These are phyloP conservation scores for Parastagonospora nodorum DNA, from an alignment of 2,329 filamentous ascomycete species.

Conservation along the genomic window DNA sequence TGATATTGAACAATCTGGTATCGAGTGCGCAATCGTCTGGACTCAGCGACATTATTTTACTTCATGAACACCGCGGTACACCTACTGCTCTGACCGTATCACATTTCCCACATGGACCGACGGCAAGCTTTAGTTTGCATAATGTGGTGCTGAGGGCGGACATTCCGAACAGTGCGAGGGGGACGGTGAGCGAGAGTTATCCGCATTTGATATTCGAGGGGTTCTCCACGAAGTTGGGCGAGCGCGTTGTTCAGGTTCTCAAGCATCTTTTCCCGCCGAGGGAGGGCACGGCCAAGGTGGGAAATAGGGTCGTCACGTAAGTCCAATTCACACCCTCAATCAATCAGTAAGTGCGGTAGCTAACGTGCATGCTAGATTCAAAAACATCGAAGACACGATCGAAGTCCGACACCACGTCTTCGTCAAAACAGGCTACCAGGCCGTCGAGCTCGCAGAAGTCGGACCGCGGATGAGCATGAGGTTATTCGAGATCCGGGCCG, in stretches of 20 bases:
- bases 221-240: conserved; percentile 80
- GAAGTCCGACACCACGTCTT: conserved; percentile 95
- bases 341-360: background rate
- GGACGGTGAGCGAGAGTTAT: conserved; percentile 89
- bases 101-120: conserved; percentile 87
- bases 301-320: conserved; percentile 80
- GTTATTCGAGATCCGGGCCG: conserved; percentile 88
- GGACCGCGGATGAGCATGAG: conserved; percentile 96
- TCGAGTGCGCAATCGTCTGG: conserved; percentile 79
- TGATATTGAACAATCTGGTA: conserved; percentile 85
- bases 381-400: conserved; percentile 85
- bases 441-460: conserved; percentile 59
- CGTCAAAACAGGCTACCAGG: conserved; percentile 87
- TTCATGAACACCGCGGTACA: conserved; percentile 87
- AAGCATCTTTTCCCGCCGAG: conserved; percentile 94
- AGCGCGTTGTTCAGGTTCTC: conserved; percentile 83
- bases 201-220: conserved; percentile 96
- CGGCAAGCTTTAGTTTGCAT: conserved; percentile 83
- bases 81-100: conserved; percentile 88
- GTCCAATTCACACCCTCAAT: conserved; percentile 53
- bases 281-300: conserved; percentile 77
- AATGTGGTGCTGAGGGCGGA: conserved; percentile 93
- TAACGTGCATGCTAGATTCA: conserved; percentile 45
- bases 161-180: conserved; percentile 83
- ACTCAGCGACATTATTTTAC: conserved; percentile 75